phyloP scores from a whole-genome alignment of 768 basidiomycete genomes.

The Russula emetica region DNA sequence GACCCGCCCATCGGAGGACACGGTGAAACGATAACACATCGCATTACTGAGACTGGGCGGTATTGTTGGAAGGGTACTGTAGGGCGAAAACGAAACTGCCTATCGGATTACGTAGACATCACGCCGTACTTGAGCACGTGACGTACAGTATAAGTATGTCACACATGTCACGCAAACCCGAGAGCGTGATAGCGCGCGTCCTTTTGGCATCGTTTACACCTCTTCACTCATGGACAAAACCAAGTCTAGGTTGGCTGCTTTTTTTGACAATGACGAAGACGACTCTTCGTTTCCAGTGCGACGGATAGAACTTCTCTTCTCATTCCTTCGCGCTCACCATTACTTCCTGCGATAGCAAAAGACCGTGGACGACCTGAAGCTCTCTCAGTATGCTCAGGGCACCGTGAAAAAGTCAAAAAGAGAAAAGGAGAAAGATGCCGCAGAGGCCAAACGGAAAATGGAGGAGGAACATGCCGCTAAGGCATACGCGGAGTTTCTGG shows the following conservation, averaged over 20 bases:
- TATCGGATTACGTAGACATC: no score
- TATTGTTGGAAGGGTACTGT: no score
- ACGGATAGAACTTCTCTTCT: constrained; percentile 64
- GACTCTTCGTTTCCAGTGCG: constrained; percentile 88
- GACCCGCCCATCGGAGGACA: no score
- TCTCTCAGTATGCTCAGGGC: constrained; percentile 82
- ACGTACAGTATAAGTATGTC: no score
- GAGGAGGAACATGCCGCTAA: constrained; percentile 76
- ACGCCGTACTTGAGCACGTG: no score
- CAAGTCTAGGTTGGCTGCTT: constrained; percentile 64
- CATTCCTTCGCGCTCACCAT: constrained; percentile 55
- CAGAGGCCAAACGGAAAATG: constrained; percentile 81
- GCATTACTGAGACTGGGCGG: no score
- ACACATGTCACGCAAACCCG: no score
- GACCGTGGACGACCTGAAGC: constrained; percentile 78
- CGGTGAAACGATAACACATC: no score
- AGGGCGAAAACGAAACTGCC: no score
- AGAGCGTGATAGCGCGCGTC: no score
- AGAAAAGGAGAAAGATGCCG: constrained; percentile 90
- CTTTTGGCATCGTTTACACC: background rate
- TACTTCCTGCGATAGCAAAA: constrained; percentile 63
- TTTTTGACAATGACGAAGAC: constrained; percentile 83
- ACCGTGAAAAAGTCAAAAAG: constrained; percentile 82
- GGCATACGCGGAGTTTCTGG: constrained; percentile 80
- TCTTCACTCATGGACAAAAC: constrained; percentile 56